phyloP scores from a whole-genome alignment of 306 rosid species.

The Acacia melanoxylon region DNA sequence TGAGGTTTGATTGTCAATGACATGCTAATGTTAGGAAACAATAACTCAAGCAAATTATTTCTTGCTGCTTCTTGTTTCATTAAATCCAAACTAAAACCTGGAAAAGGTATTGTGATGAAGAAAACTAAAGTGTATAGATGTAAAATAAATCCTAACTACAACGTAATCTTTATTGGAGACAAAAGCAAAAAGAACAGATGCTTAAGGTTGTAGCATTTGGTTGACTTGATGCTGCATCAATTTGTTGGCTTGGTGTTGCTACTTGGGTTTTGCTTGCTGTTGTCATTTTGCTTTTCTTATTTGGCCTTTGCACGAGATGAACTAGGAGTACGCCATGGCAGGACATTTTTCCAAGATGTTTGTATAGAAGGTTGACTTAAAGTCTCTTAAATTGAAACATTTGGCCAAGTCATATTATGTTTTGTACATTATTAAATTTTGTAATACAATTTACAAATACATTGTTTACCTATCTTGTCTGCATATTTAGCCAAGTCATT shows the following conservation, averaged over 20 bases:
- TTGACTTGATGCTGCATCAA: neutral
- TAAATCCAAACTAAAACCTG: too few relatives aligned
- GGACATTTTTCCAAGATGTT: neutral
- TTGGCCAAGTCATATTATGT: too few relatives aligned
- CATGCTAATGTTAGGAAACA: neutral
- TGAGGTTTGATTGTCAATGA: neutral
- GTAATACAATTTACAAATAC: too few relatives aligned
- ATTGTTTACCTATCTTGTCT: neutral
- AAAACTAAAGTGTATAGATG: too few relatives aligned
- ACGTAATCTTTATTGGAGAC: too few relatives aligned
- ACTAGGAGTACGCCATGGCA: neutral
- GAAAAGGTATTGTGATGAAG: too few relatives aligned
- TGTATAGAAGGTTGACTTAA: neutral
- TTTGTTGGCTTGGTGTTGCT: neutral
- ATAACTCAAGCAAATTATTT: neutral
- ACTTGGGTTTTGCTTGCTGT: neutral
- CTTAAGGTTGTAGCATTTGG: too few relatives aligned
- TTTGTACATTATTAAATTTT: too few relatives aligned
- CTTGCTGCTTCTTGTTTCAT: neutral
- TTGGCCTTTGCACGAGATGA: neutral
- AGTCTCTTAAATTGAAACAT: neutral
- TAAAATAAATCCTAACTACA: neutral
- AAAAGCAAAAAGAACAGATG: too few relatives aligned
- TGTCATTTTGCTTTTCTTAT: neutral
- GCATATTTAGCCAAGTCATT: neutral